Evolutionary conservation across 306 rosid genomes (phyloP).

Genomic region (Datisca glomerata): DNA sequence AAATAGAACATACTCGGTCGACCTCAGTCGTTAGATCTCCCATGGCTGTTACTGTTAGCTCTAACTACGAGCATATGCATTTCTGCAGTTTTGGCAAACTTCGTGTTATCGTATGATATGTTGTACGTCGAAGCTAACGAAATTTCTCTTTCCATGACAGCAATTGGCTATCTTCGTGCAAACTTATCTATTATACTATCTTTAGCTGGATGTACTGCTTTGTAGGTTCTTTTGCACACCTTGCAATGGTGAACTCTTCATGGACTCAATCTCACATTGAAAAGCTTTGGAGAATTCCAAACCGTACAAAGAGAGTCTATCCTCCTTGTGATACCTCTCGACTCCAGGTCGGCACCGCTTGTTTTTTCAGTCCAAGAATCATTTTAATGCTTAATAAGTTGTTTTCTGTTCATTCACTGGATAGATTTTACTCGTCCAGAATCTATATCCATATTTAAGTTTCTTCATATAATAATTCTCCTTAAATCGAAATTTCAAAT

Average conservation of each 20-base stretch:
- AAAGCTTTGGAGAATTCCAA: conserved; percentile 66
- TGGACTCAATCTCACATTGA: conserved; percentile 87
- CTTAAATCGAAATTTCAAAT: too few species aligned
- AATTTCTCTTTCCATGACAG: conserved; percentile 34
- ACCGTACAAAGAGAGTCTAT: conserved; percentile 65
- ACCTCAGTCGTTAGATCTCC: too few species aligned
- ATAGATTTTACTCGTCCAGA: too few species aligned
- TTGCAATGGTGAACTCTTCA: conserved; percentile 92
- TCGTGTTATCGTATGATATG: background rate
- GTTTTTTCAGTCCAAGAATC: conserved; percentile 10
- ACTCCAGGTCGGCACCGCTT: conserved; percentile 51
- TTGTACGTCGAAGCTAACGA: too few species aligned
- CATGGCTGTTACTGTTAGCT: too few species aligned
- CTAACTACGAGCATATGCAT: too few species aligned
- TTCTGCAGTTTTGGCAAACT: background rate
- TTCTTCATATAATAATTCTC: background rate
- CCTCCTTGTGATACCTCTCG: conserved; percentile 95
- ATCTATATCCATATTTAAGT: too few species aligned
- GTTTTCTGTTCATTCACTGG: too few species aligned
- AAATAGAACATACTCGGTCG: too few species aligned
- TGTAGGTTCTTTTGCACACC: conserved; percentile 84
- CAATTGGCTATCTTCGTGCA: conserved; percentile 68
- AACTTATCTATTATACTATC: conserved; percentile 58
- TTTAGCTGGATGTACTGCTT: conserved; percentile 74
- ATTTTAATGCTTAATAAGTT: too few species aligned